phyloP scores from a whole-genome alignment of 2,329 filamentous ascomycete genomes.

The Lasiodiplodia sp. region DNA sequence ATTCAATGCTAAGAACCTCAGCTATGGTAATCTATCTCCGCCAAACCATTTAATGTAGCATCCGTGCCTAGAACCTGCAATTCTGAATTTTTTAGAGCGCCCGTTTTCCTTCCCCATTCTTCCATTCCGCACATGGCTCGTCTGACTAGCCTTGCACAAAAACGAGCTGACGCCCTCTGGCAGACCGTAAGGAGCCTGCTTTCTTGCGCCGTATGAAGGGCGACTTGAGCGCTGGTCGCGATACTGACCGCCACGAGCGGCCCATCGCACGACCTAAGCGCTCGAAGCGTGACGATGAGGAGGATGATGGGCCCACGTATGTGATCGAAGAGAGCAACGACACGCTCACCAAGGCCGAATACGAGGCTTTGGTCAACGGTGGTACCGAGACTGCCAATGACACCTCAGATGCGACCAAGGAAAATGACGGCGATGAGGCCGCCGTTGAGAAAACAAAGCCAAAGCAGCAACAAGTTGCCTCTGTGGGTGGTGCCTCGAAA shows the following conservation, averaged over 20 bases:
- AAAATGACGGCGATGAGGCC: slow-evolving; percentile 18
- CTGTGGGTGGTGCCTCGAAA: slow-evolving; percentile 43
- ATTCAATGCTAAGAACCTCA: slow-evolving; percentile 73
- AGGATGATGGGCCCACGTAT: slow-evolving; percentile 78
- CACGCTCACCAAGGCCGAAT: slow-evolving; percentile 61
- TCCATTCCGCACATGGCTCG: neutral
- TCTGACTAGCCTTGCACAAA: neutral
- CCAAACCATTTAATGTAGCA: neutral
- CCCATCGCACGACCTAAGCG: slow-evolving; percentile 53
- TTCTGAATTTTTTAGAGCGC: neutral
- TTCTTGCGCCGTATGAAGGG: slow-evolving; percentile 57
- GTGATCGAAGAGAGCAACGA: slow-evolving; percentile 76
- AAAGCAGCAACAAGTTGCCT: slow-evolving; percentile 39
- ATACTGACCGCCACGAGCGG: slow-evolving; percentile 54
- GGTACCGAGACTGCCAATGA: slow-evolving; percentile 26
- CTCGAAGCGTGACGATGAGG: slow-evolving; percentile 66
- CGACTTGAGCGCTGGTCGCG: slow-evolving; percentile 59
- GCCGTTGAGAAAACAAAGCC: slow-evolving; percentile 4
- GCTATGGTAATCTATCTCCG: slow-evolving; percentile 59
- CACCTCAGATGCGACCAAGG: slow-evolving; percentile 15
- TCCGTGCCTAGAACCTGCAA: neutral
- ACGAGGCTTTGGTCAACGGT: slow-evolving; percentile 51
- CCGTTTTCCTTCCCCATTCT: neutral
- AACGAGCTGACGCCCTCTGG: neutral
- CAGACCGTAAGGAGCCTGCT: slow-evolving; percentile 60